Base-by-base conservation (phyloP, 225 moss, liverwort and hornwort genomes). In the Polytrichum commune region DNA sequence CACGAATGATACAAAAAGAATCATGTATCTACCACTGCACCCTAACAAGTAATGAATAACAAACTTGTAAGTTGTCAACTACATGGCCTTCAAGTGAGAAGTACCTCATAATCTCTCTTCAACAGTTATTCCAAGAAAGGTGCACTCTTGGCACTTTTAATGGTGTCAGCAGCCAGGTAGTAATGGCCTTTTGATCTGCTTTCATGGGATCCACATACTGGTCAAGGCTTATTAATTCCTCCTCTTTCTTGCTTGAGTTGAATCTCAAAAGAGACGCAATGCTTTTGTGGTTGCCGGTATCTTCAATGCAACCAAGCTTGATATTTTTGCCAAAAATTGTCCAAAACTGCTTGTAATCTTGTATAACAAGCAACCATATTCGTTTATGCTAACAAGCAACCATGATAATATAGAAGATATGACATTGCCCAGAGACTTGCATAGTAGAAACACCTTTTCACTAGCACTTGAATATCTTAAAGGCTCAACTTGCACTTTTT, bases 321-420 rank as follows among this genome's bases (percentile, higher is more conserved):
- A 98, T 69, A 1, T 95, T 98, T 83, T 98, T 98, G 53, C 95
- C 97, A 60, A 90, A 98, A 70, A 90, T 98, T 35, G 88, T 89
- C 97, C 97, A 98, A 68, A 98, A 98, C 23, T 88, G 86, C 70
- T 98, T 98, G 73, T 98, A 98, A 71, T 98, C 97, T 93, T 96
- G 86, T 27, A 69, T 20, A 66, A 56, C 46, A 46, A 46, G 16
- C 13, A 46, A 16, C 4, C 46, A 16, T 46, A 46, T 46, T 46
- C 46, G 4, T 46, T 46, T 13, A 13, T 13, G 4, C 46, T 46
- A 16, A 46, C 46, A 16, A 46, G 46, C 46, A 46, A 16, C 16
- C 46, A 16, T 46, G 16, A 16, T 46, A 46, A 1, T 4, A 35
- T 9, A 35, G 35, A 33, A 33, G 33, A 8, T 33, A 33, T 33